A percentile compares a stretch with the other conserved stretches of the same genome.
Evolutionary conservation across 768 basidiomycete species (phyloP).

Genomic region (Calocera viscosa): DNA sequence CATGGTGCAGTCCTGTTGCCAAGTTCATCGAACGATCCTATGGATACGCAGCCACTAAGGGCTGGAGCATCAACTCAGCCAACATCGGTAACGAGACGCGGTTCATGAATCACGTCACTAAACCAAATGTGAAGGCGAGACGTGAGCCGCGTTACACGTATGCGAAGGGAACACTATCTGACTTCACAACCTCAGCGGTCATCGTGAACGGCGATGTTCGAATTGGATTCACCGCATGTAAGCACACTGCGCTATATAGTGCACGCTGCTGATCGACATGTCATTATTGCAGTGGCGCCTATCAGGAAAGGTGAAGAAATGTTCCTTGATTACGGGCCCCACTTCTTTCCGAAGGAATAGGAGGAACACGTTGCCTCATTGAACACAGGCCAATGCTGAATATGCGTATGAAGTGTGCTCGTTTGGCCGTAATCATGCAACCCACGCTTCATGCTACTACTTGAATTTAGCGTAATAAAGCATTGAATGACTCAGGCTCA

Average conservation of each 20-base stretch:
- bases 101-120: neutral
- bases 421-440: no score
- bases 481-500: no score
- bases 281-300: neutral
- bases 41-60: neutral
- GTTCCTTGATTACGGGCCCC: neutral
- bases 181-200: neutral
- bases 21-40: neutral
- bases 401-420: no score
- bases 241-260: neutral
- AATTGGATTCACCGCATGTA: neutral
- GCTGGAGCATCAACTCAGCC: neutral
- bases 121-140: neutral
- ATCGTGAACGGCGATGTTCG: neutral
- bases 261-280: neutral
- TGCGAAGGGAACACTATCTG: neutral
- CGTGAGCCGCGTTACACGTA: neutral
- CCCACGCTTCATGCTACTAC: no score
- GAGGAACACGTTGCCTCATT: no score
- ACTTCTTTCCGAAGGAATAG: neutral
- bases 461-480: no score
- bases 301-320: neutral
- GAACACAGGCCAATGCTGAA: no score
- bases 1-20: neutral
- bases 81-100: neutral